Evolutionary conservation across 495 filamentous ascomycete genomes (phyloP).

Genomic region (Aspergillus panamensis): DNA sequence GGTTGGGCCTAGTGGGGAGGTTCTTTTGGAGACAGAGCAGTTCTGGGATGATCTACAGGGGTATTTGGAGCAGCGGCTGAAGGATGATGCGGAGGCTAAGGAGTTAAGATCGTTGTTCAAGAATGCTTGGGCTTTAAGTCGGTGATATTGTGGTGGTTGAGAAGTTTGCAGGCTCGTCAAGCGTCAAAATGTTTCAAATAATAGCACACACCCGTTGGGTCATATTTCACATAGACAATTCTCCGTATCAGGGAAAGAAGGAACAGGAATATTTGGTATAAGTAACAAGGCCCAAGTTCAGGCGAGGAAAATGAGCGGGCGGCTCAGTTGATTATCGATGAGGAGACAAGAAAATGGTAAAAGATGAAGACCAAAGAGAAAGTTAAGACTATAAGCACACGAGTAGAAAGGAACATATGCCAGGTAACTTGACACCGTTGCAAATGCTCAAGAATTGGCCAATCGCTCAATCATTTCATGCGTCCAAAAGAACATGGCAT

Average conservation of each 20-base stretch:
- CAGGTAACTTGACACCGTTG: constrained; percentile 41
- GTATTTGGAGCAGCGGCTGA: constrained; percentile 73
- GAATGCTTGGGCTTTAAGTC: constrained; percentile 56
- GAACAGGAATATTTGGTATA: constrained; percentile 16
- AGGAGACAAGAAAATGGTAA: constrained; percentile 9
- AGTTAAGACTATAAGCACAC: constrained; percentile 28
- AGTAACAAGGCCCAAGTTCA: background rate
- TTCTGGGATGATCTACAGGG: constrained; percentile 89
- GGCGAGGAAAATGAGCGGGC: background rate
- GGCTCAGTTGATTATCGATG: constrained; percentile 6
- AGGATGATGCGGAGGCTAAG: constrained; percentile 64
- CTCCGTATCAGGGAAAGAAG: constrained; percentile 2
- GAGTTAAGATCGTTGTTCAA: constrained; percentile 64
- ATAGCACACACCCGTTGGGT: background rate
- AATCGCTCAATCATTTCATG: constrained; percentile 45
- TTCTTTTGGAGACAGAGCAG: constrained; percentile 61
- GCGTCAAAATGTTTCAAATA: constrained; percentile 4
- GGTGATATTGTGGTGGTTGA: constrained; percentile 14
- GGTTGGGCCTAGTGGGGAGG: constrained; percentile 53
- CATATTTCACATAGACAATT: constrained; percentile 11
- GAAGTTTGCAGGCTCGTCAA: constrained; percentile 1
- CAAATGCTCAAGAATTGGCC: constrained; percentile 44
- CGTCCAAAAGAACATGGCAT: constrained; percentile 35
- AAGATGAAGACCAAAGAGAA: constrained; percentile 17
- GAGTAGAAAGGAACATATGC: constrained; percentile 39